phyloP scores from a whole-genome alignment of 352 stramenopile genomes.

The Aphanomyces cochlioides region DNA sequence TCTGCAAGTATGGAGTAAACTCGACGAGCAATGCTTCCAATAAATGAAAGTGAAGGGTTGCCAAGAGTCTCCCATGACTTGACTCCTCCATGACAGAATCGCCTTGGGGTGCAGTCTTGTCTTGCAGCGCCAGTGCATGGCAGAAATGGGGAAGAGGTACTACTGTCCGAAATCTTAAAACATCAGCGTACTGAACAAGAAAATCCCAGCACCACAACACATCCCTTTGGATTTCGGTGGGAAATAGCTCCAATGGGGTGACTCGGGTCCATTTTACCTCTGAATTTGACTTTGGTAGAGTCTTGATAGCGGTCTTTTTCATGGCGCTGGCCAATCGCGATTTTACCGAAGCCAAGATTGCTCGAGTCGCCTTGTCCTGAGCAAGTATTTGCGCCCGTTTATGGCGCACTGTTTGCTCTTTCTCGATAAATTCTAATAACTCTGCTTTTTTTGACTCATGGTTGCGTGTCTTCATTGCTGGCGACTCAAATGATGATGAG shows the following conservation, averaged over 20 bases:
- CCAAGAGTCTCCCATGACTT: slow-evolving; percentile 23
- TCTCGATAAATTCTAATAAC: slow-evolving; percentile 20
- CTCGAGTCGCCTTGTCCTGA: neutral
- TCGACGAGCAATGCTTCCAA: slow-evolving; percentile 25
- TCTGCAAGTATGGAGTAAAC: slow-evolving; percentile 27
- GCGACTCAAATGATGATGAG: neutral
- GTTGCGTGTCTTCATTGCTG: neutral
- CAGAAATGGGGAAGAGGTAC: slow-evolving; percentile 21
- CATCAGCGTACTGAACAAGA: slow-evolving; percentile 23
- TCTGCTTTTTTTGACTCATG: neutral
- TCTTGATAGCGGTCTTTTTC: neutral
- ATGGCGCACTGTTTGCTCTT: slow-evolving; percentile 5
- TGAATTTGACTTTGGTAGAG: neutral
- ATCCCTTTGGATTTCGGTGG: slow-evolving; percentile 11
- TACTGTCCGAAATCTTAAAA: slow-evolving; percentile 15
- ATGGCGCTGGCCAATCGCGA: neutral
- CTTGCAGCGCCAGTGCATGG: slow-evolving; percentile 17
- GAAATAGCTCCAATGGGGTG: neutral
- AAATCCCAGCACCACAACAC: slow-evolving; percentile 29
- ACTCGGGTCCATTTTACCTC: slow-evolving; percentile 4
- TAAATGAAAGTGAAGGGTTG: slow-evolving; percentile 25
- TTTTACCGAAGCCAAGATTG: neutral
- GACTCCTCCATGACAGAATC: slow-evolving; percentile 25
- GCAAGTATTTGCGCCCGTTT: neutral
- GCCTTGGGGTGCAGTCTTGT: slow-evolving; percentile 15